Conservation (phyloP, 805 yeast genomes). For the Candida easanensis region DNA sequence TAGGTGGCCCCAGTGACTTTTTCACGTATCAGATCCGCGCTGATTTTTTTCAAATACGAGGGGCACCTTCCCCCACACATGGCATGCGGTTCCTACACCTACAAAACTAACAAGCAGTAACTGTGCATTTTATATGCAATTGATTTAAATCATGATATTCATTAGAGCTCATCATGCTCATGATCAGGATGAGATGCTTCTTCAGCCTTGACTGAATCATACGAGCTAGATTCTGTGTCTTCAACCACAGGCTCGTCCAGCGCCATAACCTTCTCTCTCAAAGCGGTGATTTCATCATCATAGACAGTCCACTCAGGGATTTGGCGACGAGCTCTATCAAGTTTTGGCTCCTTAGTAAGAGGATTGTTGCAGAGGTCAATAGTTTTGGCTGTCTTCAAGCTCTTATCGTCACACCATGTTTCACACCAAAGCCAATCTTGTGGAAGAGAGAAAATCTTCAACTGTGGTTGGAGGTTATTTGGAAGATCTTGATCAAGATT, state of each 20-base stretch:
- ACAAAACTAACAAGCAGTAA: too few species aligned
- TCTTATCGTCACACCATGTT: slow-evolving; percentile 80
- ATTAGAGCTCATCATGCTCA: background rate
- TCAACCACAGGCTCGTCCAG: background rate
- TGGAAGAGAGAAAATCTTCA: slow-evolving; percentile 71
- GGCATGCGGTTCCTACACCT: too few species aligned
- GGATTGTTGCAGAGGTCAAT: slow-evolving; percentile 87
- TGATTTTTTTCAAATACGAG: too few species aligned
- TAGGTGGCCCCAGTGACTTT: too few species aligned
- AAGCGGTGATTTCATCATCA: slow-evolving; percentile 48
- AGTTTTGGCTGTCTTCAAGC: slow-evolving; percentile 62
- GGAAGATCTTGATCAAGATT: slow-evolving; percentile 92
- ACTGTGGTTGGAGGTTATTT: slow-evolving; percentile 69
- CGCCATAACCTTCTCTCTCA: slow-evolving; percentile 23
- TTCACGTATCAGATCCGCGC: too few species aligned
- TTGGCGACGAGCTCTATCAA: slow-evolving; percentile 71
- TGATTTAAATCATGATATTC: background rate
- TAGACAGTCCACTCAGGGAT: slow-evolving; percentile 75
- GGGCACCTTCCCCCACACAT: too few species aligned
- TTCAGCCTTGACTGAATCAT: too few species aligned
- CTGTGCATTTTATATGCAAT: too few species aligned
- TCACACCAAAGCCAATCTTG: slow-evolving; percentile 94
- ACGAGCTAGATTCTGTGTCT: background rate
- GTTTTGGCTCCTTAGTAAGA: slow-evolving; percentile 71
- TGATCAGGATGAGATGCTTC: background rate